Conservation (phyloP, 2,329 filamentous ascomycete species). For the Monilinia polystroma region DNA sequence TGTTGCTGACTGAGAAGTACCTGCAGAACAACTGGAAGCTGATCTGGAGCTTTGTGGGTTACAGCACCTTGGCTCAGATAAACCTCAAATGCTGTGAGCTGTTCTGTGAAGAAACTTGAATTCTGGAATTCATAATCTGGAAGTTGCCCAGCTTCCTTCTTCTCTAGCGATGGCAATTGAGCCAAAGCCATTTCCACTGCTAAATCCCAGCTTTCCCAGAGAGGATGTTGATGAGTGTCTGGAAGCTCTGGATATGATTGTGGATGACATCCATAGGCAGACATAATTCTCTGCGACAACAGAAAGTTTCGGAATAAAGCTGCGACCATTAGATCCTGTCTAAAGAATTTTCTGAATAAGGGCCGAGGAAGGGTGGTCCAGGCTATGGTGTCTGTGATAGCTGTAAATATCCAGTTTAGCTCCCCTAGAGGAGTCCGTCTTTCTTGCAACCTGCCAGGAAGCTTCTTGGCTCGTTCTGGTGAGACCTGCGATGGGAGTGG, state of each 20-base stretch:
- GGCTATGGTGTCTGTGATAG: conserved; percentile 97
- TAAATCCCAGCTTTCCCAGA: conserved; percentile 98
- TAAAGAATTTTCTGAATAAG: conserved; percentile 93
- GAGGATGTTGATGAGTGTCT: conserved; percentile 87
- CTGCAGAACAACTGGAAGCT: conserved; percentile 93
- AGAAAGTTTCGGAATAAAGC: conserved; percentile 96
- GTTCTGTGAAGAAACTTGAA: conserved; percentile 94
- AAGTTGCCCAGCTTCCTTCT: conserved; percentile 63
- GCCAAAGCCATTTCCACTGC: conserved; percentile 93
- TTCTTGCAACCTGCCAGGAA: conserved; percentile 90
- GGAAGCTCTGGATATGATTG: conserved; percentile 90
- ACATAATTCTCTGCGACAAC: conserved; percentile 92
- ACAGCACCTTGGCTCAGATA: conserved; percentile 84
- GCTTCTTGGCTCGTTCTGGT: conserved; percentile 80
- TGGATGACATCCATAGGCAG: conserved; percentile 91
- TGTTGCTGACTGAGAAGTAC: conserved; percentile 96
- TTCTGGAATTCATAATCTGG: conserved; percentile 87
- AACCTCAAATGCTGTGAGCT: conserved; percentile 94
- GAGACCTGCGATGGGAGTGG: conserved; percentile 61
- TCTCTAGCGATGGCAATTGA: conserved; percentile 83
- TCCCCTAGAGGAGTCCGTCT: conserved; percentile 91
- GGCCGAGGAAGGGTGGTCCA: conserved; percentile 93
- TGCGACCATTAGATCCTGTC: conserved; percentile 98
- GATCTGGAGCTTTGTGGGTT: conserved; percentile 84
- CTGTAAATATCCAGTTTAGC: conserved; percentile 98